Base-by-base conservation (phyloP, 2,329 filamentous ascomycete genomes). In the Rugonectria rugulosa region DNA sequence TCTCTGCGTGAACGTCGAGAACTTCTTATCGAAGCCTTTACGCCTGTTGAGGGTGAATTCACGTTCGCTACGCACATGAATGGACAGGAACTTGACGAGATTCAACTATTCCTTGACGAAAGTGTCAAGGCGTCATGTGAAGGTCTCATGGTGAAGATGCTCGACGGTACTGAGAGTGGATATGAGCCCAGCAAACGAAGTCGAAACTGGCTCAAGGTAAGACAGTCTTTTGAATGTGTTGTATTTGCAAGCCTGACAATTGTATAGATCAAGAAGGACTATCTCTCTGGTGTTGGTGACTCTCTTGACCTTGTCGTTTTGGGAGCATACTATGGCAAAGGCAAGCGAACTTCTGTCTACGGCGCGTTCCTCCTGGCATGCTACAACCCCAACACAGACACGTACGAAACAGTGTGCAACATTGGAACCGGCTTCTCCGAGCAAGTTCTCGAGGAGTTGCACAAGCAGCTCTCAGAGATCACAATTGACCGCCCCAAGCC, bases 61-160 rank as follows among this genome's bases (percentile, higher is more conserved):
- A 81, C 89, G 0, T 95, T 97, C 64, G 95, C 95, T 9, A 92
- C 92, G 27, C 88, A 84, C 66, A 95, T 92, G 78, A 83, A 99
- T 69, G 91, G 91, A 10, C 90, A 88, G 67, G 91, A 97, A 64
- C 81, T 99, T 4, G 94, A 98, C 48, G 91, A 96, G 68, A 99
- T 99, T 50, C 94, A 98, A 70, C 83, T 81, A 1, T 90, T 99
- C 67, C 82, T 99, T 2, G 95, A 99, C 68, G 94, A 98, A 56
- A 95, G 91, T 67, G 90, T 99, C 61, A 97, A 97, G 74, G 91
- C 93, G 2, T 96, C 92, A 0, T 99, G 95, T 70, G 95, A 99
- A 78, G 95, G 95, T 10, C 80, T 99, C 48, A 99, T 99, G 95
- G 95, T 99, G 12, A 99, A 99, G 80, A 99, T 99, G 95, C 78